These are phyloP conservation scores for Heritiera fomes DNA, from an alignment of 345 rosid genomes.

Conservation along the genomic window DNA sequence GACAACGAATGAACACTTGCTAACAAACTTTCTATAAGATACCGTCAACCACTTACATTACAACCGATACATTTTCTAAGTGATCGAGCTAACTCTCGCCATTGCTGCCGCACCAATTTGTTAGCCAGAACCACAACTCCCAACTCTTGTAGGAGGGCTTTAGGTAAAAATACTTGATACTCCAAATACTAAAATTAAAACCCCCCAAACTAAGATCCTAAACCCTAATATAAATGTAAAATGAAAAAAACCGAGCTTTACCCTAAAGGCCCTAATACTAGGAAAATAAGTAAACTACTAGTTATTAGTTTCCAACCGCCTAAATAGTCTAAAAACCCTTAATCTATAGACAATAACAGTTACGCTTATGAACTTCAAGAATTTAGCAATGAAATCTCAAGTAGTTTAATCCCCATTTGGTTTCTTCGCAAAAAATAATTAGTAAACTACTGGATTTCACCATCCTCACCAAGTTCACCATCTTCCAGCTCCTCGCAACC, in stretches of 20 bases:
- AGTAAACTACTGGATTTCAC: conserved; percentile 63
- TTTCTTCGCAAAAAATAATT: background rate
- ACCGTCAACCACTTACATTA: background rate
- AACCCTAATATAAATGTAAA: background rate
- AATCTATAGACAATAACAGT: background rate
- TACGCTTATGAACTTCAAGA: background rate
- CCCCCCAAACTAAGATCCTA: background rate
- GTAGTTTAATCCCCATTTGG: background rate
- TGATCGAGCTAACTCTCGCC: background rate
- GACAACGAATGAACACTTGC: background rate
- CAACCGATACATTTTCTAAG: background rate
- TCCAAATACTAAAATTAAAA: background rate
- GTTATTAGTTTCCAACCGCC: background rate
- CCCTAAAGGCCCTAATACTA: background rate
- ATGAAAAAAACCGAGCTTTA: background rate
- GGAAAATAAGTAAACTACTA: background rate
- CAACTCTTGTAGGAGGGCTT: background rate
- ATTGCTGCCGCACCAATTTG: background rate
- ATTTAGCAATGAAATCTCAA: background rate
- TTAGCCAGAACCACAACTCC: background rate
- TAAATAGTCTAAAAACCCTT: background rate
- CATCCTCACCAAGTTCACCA: conserved; percentile 93
- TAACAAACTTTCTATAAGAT: too few relatives aligned
- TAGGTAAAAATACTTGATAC: background rate
- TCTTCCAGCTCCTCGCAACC: conserved; percentile 86